These are phyloP conservation scores for Eruca vesicaria DNA, from an alignment of 441 rosid genomes.

Conservation along the genomic window DNA sequence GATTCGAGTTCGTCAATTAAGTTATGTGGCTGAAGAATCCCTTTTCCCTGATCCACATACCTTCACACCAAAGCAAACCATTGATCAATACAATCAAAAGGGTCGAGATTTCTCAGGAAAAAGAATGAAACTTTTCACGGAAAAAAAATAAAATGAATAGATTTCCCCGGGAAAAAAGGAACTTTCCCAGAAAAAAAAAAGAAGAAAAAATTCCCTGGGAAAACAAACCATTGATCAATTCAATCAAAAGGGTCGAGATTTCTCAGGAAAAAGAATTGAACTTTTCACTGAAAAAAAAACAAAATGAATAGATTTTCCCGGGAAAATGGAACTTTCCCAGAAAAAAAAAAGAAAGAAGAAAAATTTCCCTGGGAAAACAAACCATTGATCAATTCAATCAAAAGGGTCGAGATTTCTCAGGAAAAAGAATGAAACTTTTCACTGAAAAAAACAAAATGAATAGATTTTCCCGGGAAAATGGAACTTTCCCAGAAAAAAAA, in stretches of 20 bases:
- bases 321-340: neutral
- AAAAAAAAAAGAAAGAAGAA: too few relatives aligned
- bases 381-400: neutral
- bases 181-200: too few relatives aligned
- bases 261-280: slow-evolving; percentile 1
- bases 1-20: slow-evolving; percentile 82
- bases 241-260: neutral
- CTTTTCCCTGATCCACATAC: slow-evolving; percentile 93
- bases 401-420: neutral
- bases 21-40: slow-evolving; percentile 83
- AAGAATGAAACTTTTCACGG: neutral
- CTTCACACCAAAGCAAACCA: slow-evolving; percentile 32
- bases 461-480: neutral
- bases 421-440: slow-evolving; percentile 3
- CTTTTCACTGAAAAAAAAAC: neutral
- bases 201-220: too few relatives aligned
- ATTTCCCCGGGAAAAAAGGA: neutral
- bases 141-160: neutral
- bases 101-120: slow-evolving; percentile 1
- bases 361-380: too few relatives aligned
- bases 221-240: neutral
- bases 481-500: neutral
- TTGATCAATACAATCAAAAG: neutral
- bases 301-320: neutral
- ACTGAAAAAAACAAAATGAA: neutral